These are phyloP conservation scores for Silene coronaria DNA, from an alignment of 179 eudicot genomes.

Conservation along the genomic window DNA sequence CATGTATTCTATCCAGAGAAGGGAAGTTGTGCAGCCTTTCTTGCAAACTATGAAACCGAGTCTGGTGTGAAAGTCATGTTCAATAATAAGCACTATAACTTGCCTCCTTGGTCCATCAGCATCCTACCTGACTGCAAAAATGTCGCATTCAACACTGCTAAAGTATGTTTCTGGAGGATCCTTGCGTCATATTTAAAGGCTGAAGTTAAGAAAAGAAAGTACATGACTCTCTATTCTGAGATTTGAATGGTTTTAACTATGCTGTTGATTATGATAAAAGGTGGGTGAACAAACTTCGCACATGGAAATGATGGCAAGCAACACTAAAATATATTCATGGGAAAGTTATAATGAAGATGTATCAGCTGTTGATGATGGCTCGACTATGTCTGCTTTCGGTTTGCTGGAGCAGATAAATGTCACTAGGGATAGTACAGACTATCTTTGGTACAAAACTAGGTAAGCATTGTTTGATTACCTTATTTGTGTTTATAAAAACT, in stretches of 20 bases:
- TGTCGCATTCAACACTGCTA: slow-evolving; percentile 92
- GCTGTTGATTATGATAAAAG: slow-evolving; percentile 33
- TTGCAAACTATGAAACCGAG: slow-evolving; percentile 63
- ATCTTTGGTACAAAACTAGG: slow-evolving; percentile 97
- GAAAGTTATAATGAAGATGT: slow-evolving; percentile 76
- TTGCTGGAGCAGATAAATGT: slow-evolving; percentile 92
- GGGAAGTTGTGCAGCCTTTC: slow-evolving; percentile 87
- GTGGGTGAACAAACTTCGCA: slow-evolving; percentile 88
- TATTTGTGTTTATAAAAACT: background rate
- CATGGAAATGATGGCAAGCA: slow-evolving; percentile 69
- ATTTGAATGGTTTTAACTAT: slow-evolving; percentile 10
- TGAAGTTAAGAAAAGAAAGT: background rate
- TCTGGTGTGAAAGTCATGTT: slow-evolving; percentile 66
- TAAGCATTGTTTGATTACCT: slow-evolving; percentile 21
- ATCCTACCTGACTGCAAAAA: slow-evolving; percentile 91
- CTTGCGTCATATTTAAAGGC: slow-evolving; percentile 2
- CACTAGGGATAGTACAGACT: slow-evolving; percentile 84
- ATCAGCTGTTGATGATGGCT: slow-evolving; percentile 50
- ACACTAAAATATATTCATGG: slow-evolving; percentile 53
- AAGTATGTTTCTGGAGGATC: slow-evolving; percentile 39
- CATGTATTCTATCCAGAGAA: slow-evolving; percentile 65
- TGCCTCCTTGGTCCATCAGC: slow-evolving; percentile 99
- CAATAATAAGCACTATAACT: slow-evolving; percentile 75
- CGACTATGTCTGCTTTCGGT: slow-evolving; percentile 57
- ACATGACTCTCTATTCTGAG: background rate